Base-by-base conservation (phyloP, 192 early-diverging fungal genomes). In the Coemansia sp. region DNA sequence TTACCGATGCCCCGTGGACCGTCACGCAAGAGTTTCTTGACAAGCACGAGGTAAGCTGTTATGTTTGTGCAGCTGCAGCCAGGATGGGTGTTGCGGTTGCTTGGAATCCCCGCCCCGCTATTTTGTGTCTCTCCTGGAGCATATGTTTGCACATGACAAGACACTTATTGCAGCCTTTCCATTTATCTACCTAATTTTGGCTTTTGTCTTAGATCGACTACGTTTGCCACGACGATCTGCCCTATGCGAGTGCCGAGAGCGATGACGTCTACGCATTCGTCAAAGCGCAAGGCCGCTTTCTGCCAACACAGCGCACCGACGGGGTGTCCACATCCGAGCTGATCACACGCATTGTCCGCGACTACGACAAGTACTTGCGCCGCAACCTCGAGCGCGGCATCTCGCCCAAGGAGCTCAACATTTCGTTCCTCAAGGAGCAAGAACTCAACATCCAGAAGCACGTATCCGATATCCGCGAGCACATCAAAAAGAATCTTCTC, bases 341-440 rank as follows among this genome's bases (percentile, higher is more conserved):
- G 35, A 94, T 94, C 62, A 94, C 91, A 4, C 87, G 92, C 14
- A 94, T 94, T 68, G 90, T 94, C 18, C 86, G 88, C 56, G 91
- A 94, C 68, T 94, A 94, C 72, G 92, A 94, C 80, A 82, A 88
- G 68, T 94, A 93, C 69, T 76, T 94, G 60, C 83, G 91, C 66
- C 85, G 92, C 53, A 94, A 94, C 75, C 81, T 94, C n/a, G 92
- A 93, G 76, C 86, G 92, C 57, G 92, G 92, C 1, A 88, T 94
- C 38, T 89, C 85, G 44, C 87, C 90, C 51, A 93, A 90, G 75
- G 92, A 94, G 16, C 84, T 94, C 33, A 91, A 91, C 67, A 89
- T 94, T 63, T 87, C 88, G 6, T 94, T 92, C 69, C 78, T 94
- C 61, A 92, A 91, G 81, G 90, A 90, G 67, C 87, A 91, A 83